Percentiles rank a stretch among this genome's conserved stretches.
Conservation (phyloP, 2,329 filamentous ascomycete species). For the Phoma sp. region DNA sequence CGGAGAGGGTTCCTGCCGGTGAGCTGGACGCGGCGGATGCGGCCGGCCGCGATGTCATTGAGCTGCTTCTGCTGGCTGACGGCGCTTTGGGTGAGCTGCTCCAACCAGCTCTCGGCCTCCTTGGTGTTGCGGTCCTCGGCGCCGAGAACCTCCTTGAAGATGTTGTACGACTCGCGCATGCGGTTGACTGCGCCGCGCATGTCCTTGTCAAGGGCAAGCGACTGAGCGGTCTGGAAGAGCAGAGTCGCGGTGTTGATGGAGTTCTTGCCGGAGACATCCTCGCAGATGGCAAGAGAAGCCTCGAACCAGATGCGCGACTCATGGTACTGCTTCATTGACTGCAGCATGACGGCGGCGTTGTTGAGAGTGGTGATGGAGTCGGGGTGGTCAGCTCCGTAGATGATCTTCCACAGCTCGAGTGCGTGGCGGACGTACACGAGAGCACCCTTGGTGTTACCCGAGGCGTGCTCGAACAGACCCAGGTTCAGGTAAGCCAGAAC, state of each 20-base stretch:
- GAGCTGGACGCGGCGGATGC: constrained; percentile 75
- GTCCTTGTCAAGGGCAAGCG: constrained; percentile 93
- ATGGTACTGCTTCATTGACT: constrained; percentile 91
- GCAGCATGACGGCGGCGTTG: constrained; percentile 98
- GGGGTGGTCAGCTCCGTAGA: constrained; percentile 91
- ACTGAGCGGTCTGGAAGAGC: constrained; percentile 95
- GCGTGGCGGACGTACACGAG: constrained; percentile 90
- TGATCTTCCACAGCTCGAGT: constrained; percentile 93
- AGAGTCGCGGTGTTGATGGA: constrained; percentile 94
- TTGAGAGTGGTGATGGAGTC: constrained; percentile 99
- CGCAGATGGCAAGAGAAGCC: constrained; percentile 85
- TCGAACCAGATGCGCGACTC: constrained; percentile 98
- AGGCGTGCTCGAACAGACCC: constrained; percentile 90
- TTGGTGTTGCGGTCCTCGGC: constrained; percentile 96
- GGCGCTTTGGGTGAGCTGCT: constrained; percentile 94
- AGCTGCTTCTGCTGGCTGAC: constrained; percentile 93
- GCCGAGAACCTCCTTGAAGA: constrained; percentile 88
- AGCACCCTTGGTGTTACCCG: constrained; percentile 87
- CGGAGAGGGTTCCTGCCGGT: constrained; percentile 62
- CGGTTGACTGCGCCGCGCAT: constrained; percentile 87
- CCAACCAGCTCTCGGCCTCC: constrained; percentile 95
- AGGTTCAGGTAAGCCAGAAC: constrained; percentile 96
- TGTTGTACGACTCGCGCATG: constrained; percentile 97
- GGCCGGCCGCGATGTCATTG: constrained; percentile 79
- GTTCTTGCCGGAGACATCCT: constrained; percentile 85